Evolutionary conservation across 2,329 filamentous ascomycete species (phyloP), one percentile per base, ranked within the genome.

Genomic region (Neopestalotiopsis clavispora): DNA sequence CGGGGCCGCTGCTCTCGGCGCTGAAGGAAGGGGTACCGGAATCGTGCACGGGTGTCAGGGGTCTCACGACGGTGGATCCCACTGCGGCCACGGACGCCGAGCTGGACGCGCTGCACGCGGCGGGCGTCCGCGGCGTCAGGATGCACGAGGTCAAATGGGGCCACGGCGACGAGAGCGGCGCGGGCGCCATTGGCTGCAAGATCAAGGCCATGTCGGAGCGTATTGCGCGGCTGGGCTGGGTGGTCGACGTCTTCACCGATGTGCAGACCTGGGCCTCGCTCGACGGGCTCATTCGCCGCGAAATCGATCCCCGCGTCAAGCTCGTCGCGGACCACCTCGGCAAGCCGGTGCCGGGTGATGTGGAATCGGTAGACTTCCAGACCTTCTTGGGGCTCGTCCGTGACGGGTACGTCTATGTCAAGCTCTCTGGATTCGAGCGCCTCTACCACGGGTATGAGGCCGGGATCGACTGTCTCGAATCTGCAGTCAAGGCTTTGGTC

Each of bases 101-200:
- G 60, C 60, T 63, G 38, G 60, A 63, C n/a, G 60, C 60, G 4
- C 60, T 63, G 34, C 14, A 63, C 34, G 60, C 60, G 0, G 60
- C 34, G 2, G 60, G 60, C 17, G 57, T 60, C 7, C 57, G 57
- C 57, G 57, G 57, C 57, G 60, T 63, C 30, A 14, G 60, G 7
- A 34, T 63, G 60, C 60, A 63, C 60, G 60, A 63, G 60, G 60
- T 63, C 10, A 63, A 45, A n/a, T 63, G 60, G 60, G 60, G 60
- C 12, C 60, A 63, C 10, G 60, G 60, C 60, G 60, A 63, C 12
- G 60, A 63, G 3, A n/a, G 12, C 10, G 60, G 20, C 20, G 30
- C 32, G 30, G 60, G 60, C 20, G 62, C 62, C 13, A 65, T 65
- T 52, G 62, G 32, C 23, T 20, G 23, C 20, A 65, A 56, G 23